phyloP scores from a whole-genome alignment of 495 filamentous ascomycete genomes.

The Pseudevernia furfuracea region DNA sequence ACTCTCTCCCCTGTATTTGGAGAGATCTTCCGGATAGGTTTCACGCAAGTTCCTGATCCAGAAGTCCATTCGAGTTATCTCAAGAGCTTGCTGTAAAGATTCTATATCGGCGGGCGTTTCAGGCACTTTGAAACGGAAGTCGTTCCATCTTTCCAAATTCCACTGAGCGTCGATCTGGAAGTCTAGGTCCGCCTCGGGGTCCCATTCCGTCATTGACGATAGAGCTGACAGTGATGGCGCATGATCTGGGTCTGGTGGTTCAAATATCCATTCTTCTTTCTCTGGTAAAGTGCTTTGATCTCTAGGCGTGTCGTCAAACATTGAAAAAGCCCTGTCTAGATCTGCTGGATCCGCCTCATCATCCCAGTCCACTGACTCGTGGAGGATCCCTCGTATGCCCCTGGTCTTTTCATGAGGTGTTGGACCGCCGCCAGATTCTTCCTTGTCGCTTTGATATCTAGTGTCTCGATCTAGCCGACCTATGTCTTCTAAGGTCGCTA shows the following conservation, averaged over 20 bases:
- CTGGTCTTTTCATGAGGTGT: background rate
- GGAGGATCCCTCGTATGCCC: background rate
- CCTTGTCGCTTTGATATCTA: background rate
- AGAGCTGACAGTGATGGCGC: background rate
- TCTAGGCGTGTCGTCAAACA: background rate
- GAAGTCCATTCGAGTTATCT: background rate
- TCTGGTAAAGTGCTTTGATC: background rate
- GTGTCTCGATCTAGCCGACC: background rate
- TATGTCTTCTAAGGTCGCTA: background rate
- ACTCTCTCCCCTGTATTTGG: background rate
- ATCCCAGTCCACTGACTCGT: background rate
- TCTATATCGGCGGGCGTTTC: background rate
- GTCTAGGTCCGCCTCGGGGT: background rate
- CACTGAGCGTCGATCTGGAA: background rate
- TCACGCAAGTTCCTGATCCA: background rate
- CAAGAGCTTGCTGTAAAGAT: background rate
- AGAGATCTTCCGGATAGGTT: background rate
- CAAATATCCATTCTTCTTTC: background rate
- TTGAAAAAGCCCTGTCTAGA: background rate
- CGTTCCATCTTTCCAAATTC: background rate
- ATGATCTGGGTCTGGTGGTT: background rate
- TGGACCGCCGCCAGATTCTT: background rate
- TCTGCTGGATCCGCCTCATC: background rate
- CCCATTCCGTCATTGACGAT: background rate
- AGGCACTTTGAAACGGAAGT: background rate